A percentile compares a stretch with the other conserved stretches of the same genome.
Evolutionary conservation across 257 asterid genomes (phyloP).

Genomic region (Paraleonurus japonicus): DNA sequence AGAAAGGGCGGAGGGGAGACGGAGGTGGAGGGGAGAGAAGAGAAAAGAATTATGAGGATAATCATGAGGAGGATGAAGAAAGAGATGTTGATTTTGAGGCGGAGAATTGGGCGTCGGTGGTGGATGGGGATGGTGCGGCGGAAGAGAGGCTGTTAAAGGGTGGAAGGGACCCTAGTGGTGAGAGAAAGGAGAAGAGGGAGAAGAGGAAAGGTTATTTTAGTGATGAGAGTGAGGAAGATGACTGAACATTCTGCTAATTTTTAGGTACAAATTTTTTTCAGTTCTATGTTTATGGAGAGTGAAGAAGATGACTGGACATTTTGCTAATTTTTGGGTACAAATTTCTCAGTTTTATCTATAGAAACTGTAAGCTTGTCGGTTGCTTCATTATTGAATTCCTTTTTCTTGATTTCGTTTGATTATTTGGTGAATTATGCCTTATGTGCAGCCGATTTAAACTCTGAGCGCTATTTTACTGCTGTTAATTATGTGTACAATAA

Average conservation of each 20-base stretch:
- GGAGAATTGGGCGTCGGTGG: conserved; percentile 96
- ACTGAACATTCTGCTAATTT: conserved; percentile 23
- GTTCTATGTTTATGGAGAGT: conserved; percentile 43
- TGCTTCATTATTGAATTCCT: neutral
- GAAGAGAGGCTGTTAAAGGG: conserved; percentile 56
- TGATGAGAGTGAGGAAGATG: conserved; percentile 92
- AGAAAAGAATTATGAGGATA: conserved; percentile 25
- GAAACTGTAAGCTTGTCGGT: neutral
- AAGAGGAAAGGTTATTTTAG: conserved; percentile 90
- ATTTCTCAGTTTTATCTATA: neutral
- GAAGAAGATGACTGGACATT: conserved; percentile 65
- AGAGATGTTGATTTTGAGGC: conserved; percentile 45
- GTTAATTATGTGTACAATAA: neutral
- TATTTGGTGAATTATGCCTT: neutral
- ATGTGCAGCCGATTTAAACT: neutral
- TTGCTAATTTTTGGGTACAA: neutral
- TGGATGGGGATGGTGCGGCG: conserved; percentile 74
- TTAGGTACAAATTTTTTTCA: neutral
- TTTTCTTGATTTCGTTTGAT: neutral
- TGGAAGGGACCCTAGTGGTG: conserved; percentile 34
- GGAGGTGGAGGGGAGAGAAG: conserved; percentile 40
- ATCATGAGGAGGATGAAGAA: conserved; percentile 47
- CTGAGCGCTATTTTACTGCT: neutral
- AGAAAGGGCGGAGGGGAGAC: conserved; percentile 60
- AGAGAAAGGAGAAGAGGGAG: conserved; percentile 44